Evolutionary conservation across 106 monocot genomes (phyloP).

Genomic region (Allium cepa): DNA sequence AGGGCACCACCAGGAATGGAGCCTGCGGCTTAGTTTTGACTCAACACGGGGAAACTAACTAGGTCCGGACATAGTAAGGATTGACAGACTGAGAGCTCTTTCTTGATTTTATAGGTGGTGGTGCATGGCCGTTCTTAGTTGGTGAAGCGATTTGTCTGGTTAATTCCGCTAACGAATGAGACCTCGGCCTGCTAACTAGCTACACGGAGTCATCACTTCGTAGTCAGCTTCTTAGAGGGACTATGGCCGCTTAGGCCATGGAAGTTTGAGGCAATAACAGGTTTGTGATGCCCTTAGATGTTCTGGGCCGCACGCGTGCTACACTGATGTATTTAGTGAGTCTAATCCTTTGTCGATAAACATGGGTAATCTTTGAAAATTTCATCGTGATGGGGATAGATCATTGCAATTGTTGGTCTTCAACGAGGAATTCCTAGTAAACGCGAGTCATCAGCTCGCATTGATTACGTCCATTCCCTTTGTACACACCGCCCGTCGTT

Average conservation of each 20-base stretch:
- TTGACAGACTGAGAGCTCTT: neutral
- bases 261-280: conserved; percentile 90
- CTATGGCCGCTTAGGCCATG: conserved; percentile 71
- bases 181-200: conserved; percentile 17
- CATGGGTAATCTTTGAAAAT: too few species aligned
- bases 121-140: conserved; percentile 81
- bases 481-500: too few species aligned
- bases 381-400: too few species aligned
- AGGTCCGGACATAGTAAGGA: too few species aligned
- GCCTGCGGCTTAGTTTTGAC: too few species aligned
- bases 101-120: conserved; percentile 39
- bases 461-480: too few species aligned
- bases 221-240: conserved; percentile 80
- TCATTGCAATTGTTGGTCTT: too few species aligned
- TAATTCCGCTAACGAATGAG: conserved; percentile 20
- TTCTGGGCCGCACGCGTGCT: conserved; percentile 86
- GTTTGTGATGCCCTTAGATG: conserved; percentile 91
- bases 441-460: too few species aligned
- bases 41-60: too few species aligned
- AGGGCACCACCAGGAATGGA: too few species aligned
- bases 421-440: too few species aligned
- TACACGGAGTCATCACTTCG: conserved; percentile 24
- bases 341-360: too few species aligned
- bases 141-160: conserved; percentile 32
- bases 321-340: conserved; percentile 84